These are phyloP conservation scores for Colletotrichum chlorophyti DNA, from an alignment of 2,329 filamentous ascomycete genomes.

Conservation along the genomic window DNA sequence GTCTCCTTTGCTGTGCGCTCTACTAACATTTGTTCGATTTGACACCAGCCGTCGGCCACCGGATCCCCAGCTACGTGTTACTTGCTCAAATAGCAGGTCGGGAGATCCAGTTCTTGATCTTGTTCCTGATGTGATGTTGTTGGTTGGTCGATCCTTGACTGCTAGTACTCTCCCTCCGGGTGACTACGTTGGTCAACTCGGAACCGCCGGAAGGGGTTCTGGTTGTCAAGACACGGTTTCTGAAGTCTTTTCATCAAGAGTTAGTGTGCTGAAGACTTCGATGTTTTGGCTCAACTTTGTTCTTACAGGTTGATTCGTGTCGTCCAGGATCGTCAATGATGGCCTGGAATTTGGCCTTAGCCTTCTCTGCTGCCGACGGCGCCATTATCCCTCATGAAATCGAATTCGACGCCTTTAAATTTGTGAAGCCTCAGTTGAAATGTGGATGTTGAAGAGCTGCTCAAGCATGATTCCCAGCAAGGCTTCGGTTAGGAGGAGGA, in stretches of 20 bases:
- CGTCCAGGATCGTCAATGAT: slow-evolving; percentile 18
- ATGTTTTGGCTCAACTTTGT: too few species aligned
- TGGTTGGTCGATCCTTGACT: slow-evolving; percentile 14
- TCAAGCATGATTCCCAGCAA: too few species aligned
- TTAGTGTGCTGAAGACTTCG: too few species aligned
- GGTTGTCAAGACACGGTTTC: slow-evolving; percentile 20
- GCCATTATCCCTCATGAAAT: too few species aligned
- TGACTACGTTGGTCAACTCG: slow-evolving; percentile 17
- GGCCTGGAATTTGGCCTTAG: slow-evolving; percentile 23
- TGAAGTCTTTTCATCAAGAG: background rate
- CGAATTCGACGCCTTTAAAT: too few species aligned
- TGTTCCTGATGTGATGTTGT: slow-evolving; percentile 4
- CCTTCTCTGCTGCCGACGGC: slow-evolving; percentile 9
- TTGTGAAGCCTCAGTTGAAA: too few species aligned
- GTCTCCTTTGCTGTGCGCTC: too few species aligned
- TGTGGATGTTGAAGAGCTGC: too few species aligned
- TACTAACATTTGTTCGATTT: too few species aligned
- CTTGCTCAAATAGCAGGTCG: background rate
- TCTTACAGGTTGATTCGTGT: slow-evolving; percentile 17
- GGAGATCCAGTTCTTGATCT: slow-evolving; percentile 20
- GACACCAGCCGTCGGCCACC: too few species aligned
- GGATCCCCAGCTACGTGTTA: too few species aligned
- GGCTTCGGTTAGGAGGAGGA: background rate
- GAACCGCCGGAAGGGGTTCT: slow-evolving; percentile 19
- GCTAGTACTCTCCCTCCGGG: slow-evolving; percentile 12